phyloP scores from a whole-genome alignment of 208 protist genomes.

The Leishmania braziliensis region DNA sequence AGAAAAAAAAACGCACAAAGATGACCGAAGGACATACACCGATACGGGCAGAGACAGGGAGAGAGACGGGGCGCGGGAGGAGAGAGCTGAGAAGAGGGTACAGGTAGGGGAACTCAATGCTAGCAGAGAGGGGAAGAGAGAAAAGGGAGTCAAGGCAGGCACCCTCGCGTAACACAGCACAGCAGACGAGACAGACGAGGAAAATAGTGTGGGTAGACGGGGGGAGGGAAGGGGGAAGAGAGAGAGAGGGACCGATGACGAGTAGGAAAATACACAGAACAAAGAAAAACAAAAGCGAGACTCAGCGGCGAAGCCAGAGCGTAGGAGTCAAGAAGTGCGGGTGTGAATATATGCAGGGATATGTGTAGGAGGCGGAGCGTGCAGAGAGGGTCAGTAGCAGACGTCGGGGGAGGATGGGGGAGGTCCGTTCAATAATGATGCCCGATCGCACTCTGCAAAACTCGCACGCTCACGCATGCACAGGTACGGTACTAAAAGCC shows the following conservation, averaged over 20 bases:
- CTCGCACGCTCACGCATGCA: no score
- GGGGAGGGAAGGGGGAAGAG: background rate
- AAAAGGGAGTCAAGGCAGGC: background rate
- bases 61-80: no score
- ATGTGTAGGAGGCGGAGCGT: background rate
- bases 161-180: background rate
- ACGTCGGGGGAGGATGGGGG: background rate
- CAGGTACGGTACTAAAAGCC: no score
- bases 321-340: background rate
- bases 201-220: background rate
- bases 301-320: background rate
- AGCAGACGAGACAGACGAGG: background rate
- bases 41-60: no score
- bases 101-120: background rate
- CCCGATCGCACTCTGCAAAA: no score
- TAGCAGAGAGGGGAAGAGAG: constrained; percentile 9
- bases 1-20: background rate
- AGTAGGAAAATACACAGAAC: no score
- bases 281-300: background rate
- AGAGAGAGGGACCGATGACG: no score
- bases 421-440: no score
- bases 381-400: background rate
- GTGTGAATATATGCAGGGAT: background rate
- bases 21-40: no score
- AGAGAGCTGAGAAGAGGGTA: no score